Percentiles rank a stretch among this genome's conserved stretches.
Evolutionary conservation across 495 filamentous ascomycete genomes (phyloP).

Genomic region (Clohesyomyces aquaticus): DNA sequence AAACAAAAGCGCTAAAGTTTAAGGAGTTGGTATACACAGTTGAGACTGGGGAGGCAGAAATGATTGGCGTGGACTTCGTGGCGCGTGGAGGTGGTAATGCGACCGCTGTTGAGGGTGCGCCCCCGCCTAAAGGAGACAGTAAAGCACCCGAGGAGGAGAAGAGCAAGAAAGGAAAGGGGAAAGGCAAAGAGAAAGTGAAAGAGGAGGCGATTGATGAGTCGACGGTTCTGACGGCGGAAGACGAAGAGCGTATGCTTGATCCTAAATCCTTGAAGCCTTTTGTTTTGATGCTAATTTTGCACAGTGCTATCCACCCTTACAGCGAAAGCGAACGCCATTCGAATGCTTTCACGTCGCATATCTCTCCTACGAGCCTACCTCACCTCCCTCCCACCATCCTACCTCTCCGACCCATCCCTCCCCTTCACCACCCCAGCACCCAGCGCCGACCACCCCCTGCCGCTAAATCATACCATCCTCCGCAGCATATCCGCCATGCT

Average conservation of each 20-base stretch:
- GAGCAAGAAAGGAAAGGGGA: slow-evolving; percentile 48
- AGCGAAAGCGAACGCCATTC: slow-evolving; percentile 87
- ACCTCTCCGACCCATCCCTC: slow-evolving; percentile 52
- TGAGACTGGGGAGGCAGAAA: slow-evolving; percentile 94
- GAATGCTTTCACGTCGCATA: slow-evolving; percentile 86
- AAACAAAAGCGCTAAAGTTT: slow-evolving; percentile 62
- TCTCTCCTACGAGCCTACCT: slow-evolving; percentile 81
- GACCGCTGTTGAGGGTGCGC: slow-evolving; percentile 55
- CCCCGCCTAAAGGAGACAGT: slow-evolving; percentile 23
- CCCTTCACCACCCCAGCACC: slow-evolving; percentile 32
- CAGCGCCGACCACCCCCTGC: slow-evolving; percentile 41
- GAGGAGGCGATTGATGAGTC: slow-evolving; percentile 45
- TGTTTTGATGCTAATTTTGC: too few species aligned
- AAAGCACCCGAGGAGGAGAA: slow-evolving; percentile 41
- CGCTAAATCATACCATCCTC: slow-evolving; percentile 54
- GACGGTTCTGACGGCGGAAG: slow-evolving; percentile 67
- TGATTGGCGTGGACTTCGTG: slow-evolving; percentile 93
- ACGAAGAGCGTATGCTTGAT: slow-evolving; percentile 67
- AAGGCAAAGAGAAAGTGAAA: slow-evolving; percentile 47
- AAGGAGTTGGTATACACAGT: slow-evolving; percentile 81
- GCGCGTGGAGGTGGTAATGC: slow-evolving; percentile 82
- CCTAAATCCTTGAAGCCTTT: slow-evolving; percentile 1
- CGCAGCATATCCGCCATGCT: slow-evolving; percentile 63
- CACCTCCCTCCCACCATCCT: slow-evolving; percentile 66
- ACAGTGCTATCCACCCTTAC: slow-evolving; percentile 71